phyloP scores from a whole-genome alignment of 768 basidiomycete genomes.

The Guyanaporus albipodus region DNA sequence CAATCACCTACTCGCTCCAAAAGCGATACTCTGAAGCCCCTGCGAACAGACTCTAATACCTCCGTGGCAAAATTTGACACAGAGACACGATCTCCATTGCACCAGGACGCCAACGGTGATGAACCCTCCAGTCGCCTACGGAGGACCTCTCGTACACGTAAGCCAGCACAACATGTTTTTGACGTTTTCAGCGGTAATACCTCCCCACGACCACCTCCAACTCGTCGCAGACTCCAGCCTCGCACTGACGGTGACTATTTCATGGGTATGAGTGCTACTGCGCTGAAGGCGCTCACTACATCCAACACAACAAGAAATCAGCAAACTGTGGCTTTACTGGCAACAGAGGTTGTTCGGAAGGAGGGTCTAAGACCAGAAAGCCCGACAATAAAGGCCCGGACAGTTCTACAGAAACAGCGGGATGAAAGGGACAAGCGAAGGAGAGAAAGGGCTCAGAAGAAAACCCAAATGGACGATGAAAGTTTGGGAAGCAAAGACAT shows the following conservation, averaged over 20 bases:
- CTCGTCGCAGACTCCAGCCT: constrained; percentile 44
- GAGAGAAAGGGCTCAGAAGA: constrained; percentile 55
- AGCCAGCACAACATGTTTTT: constrained; percentile 32
- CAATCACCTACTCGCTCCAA: not conserved
- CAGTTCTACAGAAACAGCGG: constrained; percentile 60
- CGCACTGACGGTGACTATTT: constrained; percentile 43
- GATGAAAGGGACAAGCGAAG: constrained; percentile 57
- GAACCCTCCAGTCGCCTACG: constrained; percentile 29
- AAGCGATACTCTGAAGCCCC: not conserved
- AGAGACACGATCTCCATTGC: constrained; percentile 4
- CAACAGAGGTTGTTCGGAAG: constrained; percentile 67
- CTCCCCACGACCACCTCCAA: constrained; percentile 27
- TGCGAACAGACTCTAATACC: not conserved
- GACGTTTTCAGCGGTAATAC: constrained; percentile 38
- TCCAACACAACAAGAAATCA: constrained; percentile 75
- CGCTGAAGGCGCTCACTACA: constrained; percentile 65
- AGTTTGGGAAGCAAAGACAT: constrained; percentile 24
- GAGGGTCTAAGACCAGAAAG: constrained; percentile 73
- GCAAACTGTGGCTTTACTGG: constrained; percentile 54
- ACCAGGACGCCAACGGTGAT: constrained; percentile 9
- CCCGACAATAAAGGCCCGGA: constrained; percentile 70
- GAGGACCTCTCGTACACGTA: constrained; percentile 51
- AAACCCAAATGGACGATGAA: constrained; percentile 47
- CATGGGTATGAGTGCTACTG: constrained; percentile 63
- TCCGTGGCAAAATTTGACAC: constrained; percentile 12